Evolutionary conservation across 352 stramenopile species (phyloP), one percentile per base, ranked within the genome.

Genomic region (Thraustochytrium sp.): DNA sequence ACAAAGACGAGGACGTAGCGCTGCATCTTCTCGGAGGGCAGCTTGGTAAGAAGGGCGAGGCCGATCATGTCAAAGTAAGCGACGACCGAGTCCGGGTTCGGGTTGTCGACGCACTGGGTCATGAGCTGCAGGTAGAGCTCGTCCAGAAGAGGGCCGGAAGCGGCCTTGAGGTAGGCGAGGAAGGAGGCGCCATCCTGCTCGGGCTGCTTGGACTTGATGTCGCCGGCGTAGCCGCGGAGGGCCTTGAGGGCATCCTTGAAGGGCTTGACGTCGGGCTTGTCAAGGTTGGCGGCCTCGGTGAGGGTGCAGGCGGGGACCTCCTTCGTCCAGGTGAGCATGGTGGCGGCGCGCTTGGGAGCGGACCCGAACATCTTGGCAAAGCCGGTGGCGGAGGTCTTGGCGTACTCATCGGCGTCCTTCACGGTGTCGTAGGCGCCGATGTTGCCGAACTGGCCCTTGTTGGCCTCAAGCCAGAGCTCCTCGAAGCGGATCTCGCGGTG

Each of bases 61-160:
- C 31, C 31, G 13, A 80, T 29, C 8, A 80, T 23, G 1, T 80
- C 68, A 48, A 48, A 80, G 68, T 53, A 46, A 13, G 3, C 11
- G 5, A 23, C 13, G 8, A 5, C 9, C 44, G 51, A 65, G 26
- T 80, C 68, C 18, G 42, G 44, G 16, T 44, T 21, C 68, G 68
- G 68, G 68, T 80, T 80, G 0, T 53, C n/a, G 68, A 8, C 5
- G 44, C 31, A 51, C 51, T 91, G 89, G 73, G 91, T 91, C 85
- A 91, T 91, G 38, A 90, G 51, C 82, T 91, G 89, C 11, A 89
- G 74, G 82, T 91, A 91, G 18, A 90, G 62, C 82, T 91, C 64
- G 49, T 76, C 44, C 23, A 55, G 3, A 11, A 80, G 8, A 8
- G 26, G 29, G 23, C n/a, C 11, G 1, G 31, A 46, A 44, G 68